Percentiles rank a stretch among this genome's conserved stretches.
These are phyloP conservation scores for Wickerhamomyces sp. DNA, from an alignment of 1,139 yeast genomes.

Conservation along the genomic window DNA sequence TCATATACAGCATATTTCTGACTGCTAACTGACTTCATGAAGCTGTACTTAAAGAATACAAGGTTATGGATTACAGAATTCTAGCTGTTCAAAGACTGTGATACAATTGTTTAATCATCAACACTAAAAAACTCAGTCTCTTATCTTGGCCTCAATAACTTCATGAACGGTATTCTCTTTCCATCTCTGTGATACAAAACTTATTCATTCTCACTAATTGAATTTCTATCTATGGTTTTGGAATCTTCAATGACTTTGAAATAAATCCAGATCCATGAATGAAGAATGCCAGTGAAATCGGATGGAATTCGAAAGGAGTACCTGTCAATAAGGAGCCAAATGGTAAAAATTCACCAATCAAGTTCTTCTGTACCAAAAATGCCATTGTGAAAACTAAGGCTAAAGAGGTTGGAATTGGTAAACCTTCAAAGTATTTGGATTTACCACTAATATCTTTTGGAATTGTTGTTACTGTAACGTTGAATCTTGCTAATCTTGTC, in stretches of 20 bases:
- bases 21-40: no score
- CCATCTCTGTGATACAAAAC: not conserved
- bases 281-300: conserved; percentile 57
- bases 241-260: conserved; percentile 84
- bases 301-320: conserved; percentile 67
- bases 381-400: conserved; percentile 72
- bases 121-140: no score
- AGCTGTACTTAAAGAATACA: no score
- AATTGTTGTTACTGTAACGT: conserved; percentile 86
- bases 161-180: no score
- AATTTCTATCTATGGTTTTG: conserved; percentile 64
- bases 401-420: conserved; percentile 87
- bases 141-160: no score
- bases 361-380: conserved; percentile 45
- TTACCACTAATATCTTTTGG: conserved; percentile 39
- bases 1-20: no score
- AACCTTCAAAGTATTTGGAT: conserved; percentile 68
- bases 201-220: no score
- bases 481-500: conserved; percentile 90
- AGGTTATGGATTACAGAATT: no score
- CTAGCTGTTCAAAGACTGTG: no score
- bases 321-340: conserved; percentile 56
- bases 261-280: conserved; percentile 89
- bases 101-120: no score
- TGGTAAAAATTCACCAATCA: conserved; percentile 46